Conservation (phyloP, 768 basidiomycete genomes). For the Boletellus ananiceps region DNA sequence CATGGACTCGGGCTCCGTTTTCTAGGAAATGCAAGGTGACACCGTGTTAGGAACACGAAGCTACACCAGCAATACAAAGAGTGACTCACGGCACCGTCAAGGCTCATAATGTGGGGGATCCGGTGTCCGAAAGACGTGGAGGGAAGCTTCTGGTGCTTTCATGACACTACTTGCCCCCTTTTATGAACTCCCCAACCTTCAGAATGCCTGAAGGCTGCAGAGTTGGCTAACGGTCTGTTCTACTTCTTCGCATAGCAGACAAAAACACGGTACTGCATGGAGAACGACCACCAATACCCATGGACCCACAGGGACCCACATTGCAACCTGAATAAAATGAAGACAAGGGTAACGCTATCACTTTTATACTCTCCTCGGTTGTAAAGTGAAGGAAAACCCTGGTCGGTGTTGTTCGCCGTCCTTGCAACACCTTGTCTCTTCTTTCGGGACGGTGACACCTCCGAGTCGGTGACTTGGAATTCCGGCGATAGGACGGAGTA, state of each 20-base stretch:
- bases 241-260: constrained; percentile 8
- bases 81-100: constrained; percentile 14
- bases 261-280: constrained; percentile 12
- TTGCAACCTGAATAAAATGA: constrained; percentile 16
- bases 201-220: background rate
- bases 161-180: constrained; percentile 1
- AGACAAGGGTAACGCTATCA: background rate
- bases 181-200: constrained; percentile 11
- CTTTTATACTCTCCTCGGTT: background rate
- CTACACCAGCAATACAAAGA: background rate
- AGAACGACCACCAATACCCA: background rate
- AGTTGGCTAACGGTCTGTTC: background rate
- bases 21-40: constrained; percentile 1
- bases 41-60: background rate
- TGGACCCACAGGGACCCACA: constrained; percentile 26
- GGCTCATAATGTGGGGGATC: constrained; percentile 13
- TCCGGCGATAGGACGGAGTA: no score
- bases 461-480: no score
- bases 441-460: constrained; percentile 1
- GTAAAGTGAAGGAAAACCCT: background rate
- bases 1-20: background rate
- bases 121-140: background rate
- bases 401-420: background rate
- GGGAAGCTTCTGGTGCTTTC: background rate
- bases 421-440: constrained; percentile 12